Evolutionary conservation across 2,329 filamentous ascomycete genomes (phyloP).

Genomic region (Lomentospora prolificans): DNA sequence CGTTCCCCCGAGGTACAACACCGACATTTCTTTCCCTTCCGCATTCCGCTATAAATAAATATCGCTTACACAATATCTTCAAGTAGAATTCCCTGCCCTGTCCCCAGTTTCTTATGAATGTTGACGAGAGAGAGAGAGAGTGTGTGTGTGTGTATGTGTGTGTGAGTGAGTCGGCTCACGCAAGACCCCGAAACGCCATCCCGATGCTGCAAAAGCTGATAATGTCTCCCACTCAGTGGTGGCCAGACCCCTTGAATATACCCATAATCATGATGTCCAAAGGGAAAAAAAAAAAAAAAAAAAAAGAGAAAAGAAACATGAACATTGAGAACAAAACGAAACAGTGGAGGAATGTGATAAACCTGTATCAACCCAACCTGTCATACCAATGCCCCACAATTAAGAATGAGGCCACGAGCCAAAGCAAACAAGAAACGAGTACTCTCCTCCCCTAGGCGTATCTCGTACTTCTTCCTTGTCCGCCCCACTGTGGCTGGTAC

Average conservation of each 20-base stretch:
- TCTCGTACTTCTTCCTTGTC: constrained; percentile 4
- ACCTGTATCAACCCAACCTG: background rate
- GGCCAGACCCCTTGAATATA: background rate
- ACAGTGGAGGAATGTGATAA: no score
- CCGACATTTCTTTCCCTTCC: no score
- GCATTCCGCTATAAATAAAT: no score
- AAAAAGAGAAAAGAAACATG: background rate
- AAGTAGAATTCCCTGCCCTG: no score
- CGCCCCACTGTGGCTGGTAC: background rate
- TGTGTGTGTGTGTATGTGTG: no score
- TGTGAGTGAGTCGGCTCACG: no score
- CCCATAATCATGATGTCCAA: background rate
- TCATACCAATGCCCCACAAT: background rate
- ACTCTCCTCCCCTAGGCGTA: background rate
- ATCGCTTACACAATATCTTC: no score
- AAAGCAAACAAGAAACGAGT: background rate
- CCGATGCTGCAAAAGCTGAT: background rate
- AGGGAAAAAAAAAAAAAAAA: background rate
- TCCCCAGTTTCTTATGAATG: no score
- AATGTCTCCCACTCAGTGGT: background rate
- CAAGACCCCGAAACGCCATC: background rate
- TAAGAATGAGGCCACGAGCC: background rate
- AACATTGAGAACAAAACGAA: background rate
- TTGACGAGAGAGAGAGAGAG: no score
- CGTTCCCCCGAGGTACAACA: no score